Percentiles rank a stretch among this genome's conserved stretches.
These are phyloP conservation scores for Multifurca ochricompacta DNA, from an alignment of 768 basidiomycete genomes.

Conservation along the genomic window DNA sequence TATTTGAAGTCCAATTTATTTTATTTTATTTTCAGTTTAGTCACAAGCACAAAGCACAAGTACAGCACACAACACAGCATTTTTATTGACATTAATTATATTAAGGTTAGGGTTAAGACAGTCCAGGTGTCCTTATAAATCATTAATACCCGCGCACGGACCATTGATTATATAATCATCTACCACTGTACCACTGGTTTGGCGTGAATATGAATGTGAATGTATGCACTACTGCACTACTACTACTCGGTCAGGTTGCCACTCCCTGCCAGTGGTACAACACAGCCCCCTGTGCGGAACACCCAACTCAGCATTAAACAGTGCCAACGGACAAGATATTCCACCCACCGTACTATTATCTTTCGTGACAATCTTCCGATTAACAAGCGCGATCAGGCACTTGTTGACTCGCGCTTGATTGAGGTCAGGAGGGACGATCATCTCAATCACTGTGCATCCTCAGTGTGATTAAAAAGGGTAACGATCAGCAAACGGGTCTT, in stretches of 20 bases:
- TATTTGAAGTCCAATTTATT: no score
- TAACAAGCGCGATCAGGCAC: constrained; percentile 85
- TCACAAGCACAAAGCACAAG: background rate
- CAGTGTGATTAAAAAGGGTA: background rate
- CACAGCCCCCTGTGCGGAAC: constrained; percentile 44
- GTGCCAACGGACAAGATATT: background rate
- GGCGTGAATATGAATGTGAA: no score
- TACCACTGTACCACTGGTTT: no score
- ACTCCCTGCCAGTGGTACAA: constrained; percentile 64
- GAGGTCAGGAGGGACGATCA: constrained; percentile 73
- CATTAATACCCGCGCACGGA: constrained; percentile 20
- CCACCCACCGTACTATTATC: constrained; percentile 39
- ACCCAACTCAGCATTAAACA: background rate
- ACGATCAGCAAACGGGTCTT: constrained; percentile 19
- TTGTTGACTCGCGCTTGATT: constrained; percentile 90
- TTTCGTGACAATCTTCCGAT: constrained; percentile 76
- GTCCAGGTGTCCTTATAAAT: no score
- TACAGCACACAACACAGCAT: no score
- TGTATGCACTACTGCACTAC: no score
- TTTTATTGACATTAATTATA: background rate
- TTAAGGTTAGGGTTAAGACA: constrained; percentile 16
- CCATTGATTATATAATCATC: constrained; percentile 4
- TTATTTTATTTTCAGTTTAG: background rate
- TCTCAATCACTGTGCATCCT: constrained; percentile 51
- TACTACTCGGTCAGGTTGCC: constrained; percentile 26